These are phyloP conservation scores for Pulveroboletus sp. DNA, from an alignment of 768 basidiomycete genomes.

Conservation along the genomic window DNA sequence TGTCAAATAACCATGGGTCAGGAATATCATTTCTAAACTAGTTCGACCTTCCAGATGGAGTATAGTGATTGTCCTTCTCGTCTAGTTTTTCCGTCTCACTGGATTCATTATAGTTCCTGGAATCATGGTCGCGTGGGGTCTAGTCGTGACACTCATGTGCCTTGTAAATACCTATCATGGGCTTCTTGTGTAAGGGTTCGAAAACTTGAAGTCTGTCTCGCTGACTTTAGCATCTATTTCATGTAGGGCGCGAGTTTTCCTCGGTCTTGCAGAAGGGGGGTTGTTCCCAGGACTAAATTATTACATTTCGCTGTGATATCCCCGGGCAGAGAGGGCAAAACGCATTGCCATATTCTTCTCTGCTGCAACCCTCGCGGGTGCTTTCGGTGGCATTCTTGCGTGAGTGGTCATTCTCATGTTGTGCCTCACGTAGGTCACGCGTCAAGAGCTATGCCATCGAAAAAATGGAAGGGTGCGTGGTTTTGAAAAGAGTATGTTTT, in stretches of 20 bases:
- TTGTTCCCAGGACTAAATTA: constrained; percentile 40
- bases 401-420: constrained; percentile 22
- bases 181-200: constrained; percentile 26
- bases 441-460: constrained; percentile 32
- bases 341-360: constrained; percentile 61
- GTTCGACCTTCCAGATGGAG: constrained; percentile 35
- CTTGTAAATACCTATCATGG: constrained; percentile 32
- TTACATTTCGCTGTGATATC: constrained; percentile 56
- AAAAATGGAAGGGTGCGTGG: constrained; percentile 30
- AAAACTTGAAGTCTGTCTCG: neutral
- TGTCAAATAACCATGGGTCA: constrained; percentile 10
- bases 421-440: neutral
- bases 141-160: constrained; percentile 37
- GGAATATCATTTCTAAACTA: constrained; percentile 37
- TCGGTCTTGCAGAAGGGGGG: constrained; percentile 47
- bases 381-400: constrained; percentile 48
- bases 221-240: neutral
- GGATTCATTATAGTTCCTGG: constrained; percentile 31
- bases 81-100: constrained; percentile 6
- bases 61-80: constrained; percentile 10
- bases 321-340: constrained; percentile 50
- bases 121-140: constrained; percentile 38
- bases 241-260: constrained; percentile 36
- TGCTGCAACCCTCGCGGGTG: constrained; percentile 51
- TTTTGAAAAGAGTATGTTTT: constrained; percentile 8